Evolutionary conservation across 2,329 filamentous ascomycete genomes (phyloP), one percentile per base, ranked within the genome.

Genomic region (Endoconidiophora laricicola): DNA sequence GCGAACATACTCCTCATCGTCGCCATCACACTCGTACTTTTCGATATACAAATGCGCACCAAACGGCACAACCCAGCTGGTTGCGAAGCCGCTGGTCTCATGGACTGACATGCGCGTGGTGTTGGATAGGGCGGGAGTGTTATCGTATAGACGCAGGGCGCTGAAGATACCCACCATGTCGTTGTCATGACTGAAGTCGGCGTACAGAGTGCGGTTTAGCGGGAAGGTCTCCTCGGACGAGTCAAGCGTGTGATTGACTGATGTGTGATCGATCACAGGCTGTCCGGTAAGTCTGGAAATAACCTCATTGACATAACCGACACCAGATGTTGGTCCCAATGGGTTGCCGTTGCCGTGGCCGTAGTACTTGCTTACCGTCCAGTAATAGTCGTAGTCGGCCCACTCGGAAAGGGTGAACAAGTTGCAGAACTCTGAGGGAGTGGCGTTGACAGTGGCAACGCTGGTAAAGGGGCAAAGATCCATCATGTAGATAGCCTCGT

Each of bases 181-280:
- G 62, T 93, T 94, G 64, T 95, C 88, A 63, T 95, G 88, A 55
- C 80, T 85, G 60, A 95, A 94, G 63, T 95, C 88, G 0, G 86
- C 87, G 59, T 93, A 95, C 1, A 94, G 65, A 9, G 66, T 66
- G 41, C 68, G 64, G 54, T 73, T 71, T 0, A 94, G 66, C 0
- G 88, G 87, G 59, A 94, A 95, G 0, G 83, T 88, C 5, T 64
- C 60, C 0, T 73, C 65, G 52, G 78, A 69, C 4, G 66, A 66
- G 61, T 93, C 84, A 0, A 94, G 71, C 0, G 87, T 94, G 36
- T 66, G 69, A 63, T 95, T 94, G 4, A 81, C 86, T 49, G 71
- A 78, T 0, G 86, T 94, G 52, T 75, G 65, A 61, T 94, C 86
- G 0, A 70, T 57, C 1, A 94, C 85, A 0, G 82, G 72, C 14